phyloP scores from a whole-genome alignment of 1,284 basidiomycete species.

The Cryptococcus floricola region DNA sequence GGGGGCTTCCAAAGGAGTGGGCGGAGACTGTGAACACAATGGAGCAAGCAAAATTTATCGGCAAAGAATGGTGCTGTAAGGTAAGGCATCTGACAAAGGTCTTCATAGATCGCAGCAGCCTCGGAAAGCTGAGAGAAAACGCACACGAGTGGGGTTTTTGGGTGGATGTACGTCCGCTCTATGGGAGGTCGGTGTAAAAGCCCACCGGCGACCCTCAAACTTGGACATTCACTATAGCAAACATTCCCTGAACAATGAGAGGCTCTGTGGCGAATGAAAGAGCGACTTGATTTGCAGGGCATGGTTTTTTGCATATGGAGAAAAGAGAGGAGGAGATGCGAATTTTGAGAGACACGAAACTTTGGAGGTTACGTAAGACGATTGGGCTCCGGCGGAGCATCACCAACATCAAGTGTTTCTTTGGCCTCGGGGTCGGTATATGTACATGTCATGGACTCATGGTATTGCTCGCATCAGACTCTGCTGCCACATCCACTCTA shows the following conservation, averaged over 20 bases:
- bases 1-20: not conserved
- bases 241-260: not conserved
- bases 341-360: not conserved
- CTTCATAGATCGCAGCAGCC: not conserved
- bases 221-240: constrained; percentile 27
- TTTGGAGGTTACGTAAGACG: not conserved
- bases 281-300: not conserved
- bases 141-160: not conserved
- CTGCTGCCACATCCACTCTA: no score
- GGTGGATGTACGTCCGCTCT: constrained; percentile 36
- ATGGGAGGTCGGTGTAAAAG: constrained; percentile 37
- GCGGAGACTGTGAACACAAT: no score
- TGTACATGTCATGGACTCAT: no score
- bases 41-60: not conserved
- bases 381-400: no score
- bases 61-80: not conserved
- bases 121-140: not conserved
- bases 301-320: constrained; percentile 1
- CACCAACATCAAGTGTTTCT: no score
- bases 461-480: no score
- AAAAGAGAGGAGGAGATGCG: not conserved
- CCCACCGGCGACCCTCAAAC: constrained; percentile 44
- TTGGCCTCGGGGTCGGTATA: no score
- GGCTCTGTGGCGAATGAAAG: not conserved
- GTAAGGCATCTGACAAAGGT: not conserved